Base-by-base conservation (phyloP, 352 stramenopile genomes). In the Globisporangium nodosum region DNA sequence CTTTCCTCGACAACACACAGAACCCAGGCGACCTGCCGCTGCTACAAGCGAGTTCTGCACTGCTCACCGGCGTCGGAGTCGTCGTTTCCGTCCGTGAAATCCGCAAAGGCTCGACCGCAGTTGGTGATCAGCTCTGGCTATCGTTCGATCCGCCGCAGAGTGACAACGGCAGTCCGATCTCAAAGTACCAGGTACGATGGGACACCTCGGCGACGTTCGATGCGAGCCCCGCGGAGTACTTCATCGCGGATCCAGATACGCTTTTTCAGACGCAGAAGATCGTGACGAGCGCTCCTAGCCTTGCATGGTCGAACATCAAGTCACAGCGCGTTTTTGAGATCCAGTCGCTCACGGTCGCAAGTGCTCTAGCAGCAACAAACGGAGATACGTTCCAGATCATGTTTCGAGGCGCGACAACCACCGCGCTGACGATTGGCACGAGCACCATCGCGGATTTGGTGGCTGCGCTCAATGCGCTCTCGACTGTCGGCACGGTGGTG, bases 71-170 rank as follows among this genome's bases (percentile, higher is more conserved):
- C 16, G 62, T 73, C 13, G 74, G 75, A 0, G 64, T 75, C 16
- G 64, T 90, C 0, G 72, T 72, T 1, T 73, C 71, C 39, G 78
- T 68, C 11, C 63, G 65, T 5, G 80, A 90, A 50, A n/a, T 89
- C 1, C 56, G 49, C 0, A 90, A 89, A 52, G 84, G 84, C 3
- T 90, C 83, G 0, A 87, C 86, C 31, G 81, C 81, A 3, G 77
- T 88, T 0, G 83, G 81, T 0, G 68, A 88, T 39, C 79, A 87
- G 58, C 66, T 93, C 11, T 91, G 81, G 81, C 54, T 93, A 1
- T 93, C 79, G 1, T 93, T 88, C 39, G 74, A 90, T 33, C 76
- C 80, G 15, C 80, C 83, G 2, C 51, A 54, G 56, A 80, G 64
- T 0, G 78, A 92, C 63, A 84, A 84, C 45, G 83, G 83, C 24